These are phyloP conservation scores for Trichoderma sp. DNA, from an alignment of 2,329 filamentous ascomycete genomes.

Conservation along the genomic window DNA sequence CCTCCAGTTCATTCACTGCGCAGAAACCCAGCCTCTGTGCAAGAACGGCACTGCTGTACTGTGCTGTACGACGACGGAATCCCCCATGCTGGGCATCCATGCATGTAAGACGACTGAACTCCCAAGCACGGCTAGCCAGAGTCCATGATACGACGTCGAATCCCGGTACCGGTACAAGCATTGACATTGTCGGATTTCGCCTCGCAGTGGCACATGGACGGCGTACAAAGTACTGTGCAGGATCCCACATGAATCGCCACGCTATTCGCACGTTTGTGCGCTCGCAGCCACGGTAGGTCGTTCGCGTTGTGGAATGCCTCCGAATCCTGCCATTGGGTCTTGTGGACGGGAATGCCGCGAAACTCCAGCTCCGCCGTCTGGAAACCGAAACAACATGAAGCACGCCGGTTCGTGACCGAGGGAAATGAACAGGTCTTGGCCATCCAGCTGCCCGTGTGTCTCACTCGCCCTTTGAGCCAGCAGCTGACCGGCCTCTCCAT, in stretches of 20 bases:
- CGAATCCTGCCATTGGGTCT: background rate
- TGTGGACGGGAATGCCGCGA: background rate
- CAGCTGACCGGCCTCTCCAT: background rate
- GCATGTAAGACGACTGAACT: conserved; percentile 15
- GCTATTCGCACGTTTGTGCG: background rate
- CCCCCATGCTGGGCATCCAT: background rate
- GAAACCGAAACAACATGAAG: background rate
- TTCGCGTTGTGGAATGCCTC: background rate
- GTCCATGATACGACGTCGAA: background rate
- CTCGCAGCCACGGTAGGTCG: background rate
- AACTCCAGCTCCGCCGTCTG: background rate
- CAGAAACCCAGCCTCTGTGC: too few relatives aligned
- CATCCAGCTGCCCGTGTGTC: background rate
- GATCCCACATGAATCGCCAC: background rate
- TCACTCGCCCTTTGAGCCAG: background rate
- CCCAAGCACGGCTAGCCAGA: background rate
- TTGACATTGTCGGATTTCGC: background rate
- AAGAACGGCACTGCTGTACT: background rate
- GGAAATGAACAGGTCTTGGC: background rate
- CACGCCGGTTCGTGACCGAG: background rate
- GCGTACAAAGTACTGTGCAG: background rate
- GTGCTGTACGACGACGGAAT: background rate
- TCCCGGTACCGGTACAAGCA: background rate
- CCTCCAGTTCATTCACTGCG: too few relatives aligned
- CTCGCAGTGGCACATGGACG: too few relatives aligned